phyloP scores from a whole-genome alignment of 2,329 filamentous ascomycete species.

The Neurospora sp. region DNA sequence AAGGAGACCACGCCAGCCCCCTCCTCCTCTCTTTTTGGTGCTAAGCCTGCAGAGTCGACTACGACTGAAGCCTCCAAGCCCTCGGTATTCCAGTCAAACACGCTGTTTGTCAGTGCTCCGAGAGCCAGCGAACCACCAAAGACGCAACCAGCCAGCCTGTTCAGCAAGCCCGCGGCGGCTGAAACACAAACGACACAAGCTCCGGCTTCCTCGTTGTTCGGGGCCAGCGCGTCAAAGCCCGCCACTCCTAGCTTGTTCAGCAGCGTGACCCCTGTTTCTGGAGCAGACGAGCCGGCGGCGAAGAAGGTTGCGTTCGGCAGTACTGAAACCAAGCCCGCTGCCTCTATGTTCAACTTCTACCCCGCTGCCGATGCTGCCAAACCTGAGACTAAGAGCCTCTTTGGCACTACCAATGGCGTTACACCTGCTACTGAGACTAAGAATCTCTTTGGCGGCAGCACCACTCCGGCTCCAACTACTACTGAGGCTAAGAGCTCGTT shows the following conservation, averaged over 20 bases:
- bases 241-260: constrained; percentile 13
- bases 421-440: constrained; percentile 10
- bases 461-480: constrained; percentile 3
- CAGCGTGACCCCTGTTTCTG: constrained; percentile 5
- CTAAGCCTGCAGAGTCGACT: constrained; percentile 7
- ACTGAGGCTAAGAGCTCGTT: constrained; percentile 6
- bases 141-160: constrained; percentile 9
- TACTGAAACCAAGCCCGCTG: constrained; percentile 4
- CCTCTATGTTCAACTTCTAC: constrained; percentile 15
- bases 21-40: constrained; percentile 14
- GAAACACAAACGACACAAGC: constrained; percentile 5
- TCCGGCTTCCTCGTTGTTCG: constrained; percentile 7
- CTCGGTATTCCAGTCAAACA: constrained; percentile 22
- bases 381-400: constrained; percentile 11
- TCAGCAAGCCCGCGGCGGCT: constrained; percentile 10
- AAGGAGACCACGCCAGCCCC: constrained; percentile 9
- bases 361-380: constrained; percentile 10
- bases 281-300: constrained; percentile 12
- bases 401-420: constrained; percentile 7
- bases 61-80: constrained; percentile 11
- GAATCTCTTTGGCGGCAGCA: constrained; percentile 10
- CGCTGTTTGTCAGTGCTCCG: constrained; percentile 26
- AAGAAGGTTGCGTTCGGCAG: constrained; percentile 20
- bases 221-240: constrained; percentile 7
- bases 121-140: constrained; percentile 4